These are phyloP conservation scores for Asterionellopsis glacialis DNA, from an alignment of 108 stramenopile species.

Conservation along the genomic window DNA sequence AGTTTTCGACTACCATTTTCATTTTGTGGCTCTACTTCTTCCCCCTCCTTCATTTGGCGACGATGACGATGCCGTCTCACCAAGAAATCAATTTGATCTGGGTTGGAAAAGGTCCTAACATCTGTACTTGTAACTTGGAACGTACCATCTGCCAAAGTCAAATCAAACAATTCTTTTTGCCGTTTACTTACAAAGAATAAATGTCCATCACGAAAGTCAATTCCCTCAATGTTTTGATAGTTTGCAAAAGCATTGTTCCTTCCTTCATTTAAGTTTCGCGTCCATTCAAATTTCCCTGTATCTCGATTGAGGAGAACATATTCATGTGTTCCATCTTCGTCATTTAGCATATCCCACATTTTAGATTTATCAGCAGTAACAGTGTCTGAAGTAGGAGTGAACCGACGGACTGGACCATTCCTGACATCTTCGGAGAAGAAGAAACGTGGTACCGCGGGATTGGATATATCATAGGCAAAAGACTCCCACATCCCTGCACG, in stretches of 20 bases:
- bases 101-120: too few relatives aligned
- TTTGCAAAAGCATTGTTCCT: conserved; percentile 14
- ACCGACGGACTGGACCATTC: conserved; percentile 38
- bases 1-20: conserved; percentile 10
- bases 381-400: conserved; percentile 1
- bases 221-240: conserved; percentile 31
- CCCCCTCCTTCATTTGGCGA: conserved; percentile 19
- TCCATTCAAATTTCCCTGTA: conserved; percentile 30
- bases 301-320: conserved; percentile 19
- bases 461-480: conserved; percentile 23
- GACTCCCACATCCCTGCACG: conserved; percentile 28
- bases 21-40: conserved; percentile 31
- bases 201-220: conserved; percentile 25
- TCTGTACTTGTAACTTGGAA: too few relatives aligned
- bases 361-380: conserved; percentile 10
- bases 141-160: conserved; percentile 8
- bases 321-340: conserved; percentile 9
- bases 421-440: conserved; percentile 48
- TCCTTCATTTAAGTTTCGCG: conserved; percentile 11
- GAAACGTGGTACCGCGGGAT: conserved; percentile 18
- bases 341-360: conserved; percentile 8
- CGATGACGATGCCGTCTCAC: background rate
- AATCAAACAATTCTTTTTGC: conserved; percentile 25
- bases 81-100: too few relatives aligned
- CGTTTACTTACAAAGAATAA: conserved; percentile 58